Percentiles rank a stretch among this genome's conserved stretches.
phyloP scores from a whole-genome alignment of 2,329 filamentous ascomycete species.

The Trichoderma harzianum region DNA sequence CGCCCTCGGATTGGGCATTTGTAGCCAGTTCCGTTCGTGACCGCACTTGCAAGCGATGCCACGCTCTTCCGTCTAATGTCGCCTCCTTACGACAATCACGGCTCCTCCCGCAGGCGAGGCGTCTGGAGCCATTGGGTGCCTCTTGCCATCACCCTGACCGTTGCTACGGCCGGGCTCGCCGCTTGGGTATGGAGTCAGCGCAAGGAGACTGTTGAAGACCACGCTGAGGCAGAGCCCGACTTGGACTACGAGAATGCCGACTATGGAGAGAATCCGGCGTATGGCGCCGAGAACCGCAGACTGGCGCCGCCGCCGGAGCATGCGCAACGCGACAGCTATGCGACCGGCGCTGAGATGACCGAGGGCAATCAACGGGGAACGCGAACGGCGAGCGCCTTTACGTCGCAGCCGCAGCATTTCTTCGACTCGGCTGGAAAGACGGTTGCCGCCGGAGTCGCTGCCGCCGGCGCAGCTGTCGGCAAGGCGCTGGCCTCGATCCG shows the following conservation, averaged over 20 bases:
- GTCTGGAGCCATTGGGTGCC: constrained; percentile 85
- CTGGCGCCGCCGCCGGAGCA: constrained; percentile 24
- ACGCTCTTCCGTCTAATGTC: constrained; percentile 48
- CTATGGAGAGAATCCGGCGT: constrained; percentile 52
- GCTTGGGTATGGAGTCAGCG: constrained; percentile 95
- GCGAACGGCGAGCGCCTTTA: constrained; percentile 77
- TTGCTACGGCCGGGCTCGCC: constrained; percentile 80
- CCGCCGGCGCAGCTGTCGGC: constrained; percentile 77
- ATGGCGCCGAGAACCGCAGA: constrained; percentile 40
- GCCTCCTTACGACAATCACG: constrained; percentile 58
- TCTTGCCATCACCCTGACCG: constrained; percentile 78
- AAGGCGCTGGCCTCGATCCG: constrained; percentile 79
- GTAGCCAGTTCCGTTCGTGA: not conserved
- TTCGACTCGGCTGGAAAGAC: constrained; percentile 79
- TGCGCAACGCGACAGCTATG: constrained; percentile 39
- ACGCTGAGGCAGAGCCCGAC: constrained; percentile 55
- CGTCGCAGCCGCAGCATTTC: constrained; percentile 53
- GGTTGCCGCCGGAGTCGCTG: constrained; percentile 76
- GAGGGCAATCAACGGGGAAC: constrained; percentile 62
- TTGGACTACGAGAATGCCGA: constrained; percentile 47
- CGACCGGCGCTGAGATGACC: constrained; percentile 24
- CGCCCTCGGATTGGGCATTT: not conserved
- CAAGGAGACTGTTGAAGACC: constrained; percentile 68
- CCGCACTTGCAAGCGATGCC: constrained; percentile 31
- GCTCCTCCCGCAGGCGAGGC: constrained; percentile 57